phyloP scores from a whole-genome alignment of 345 rosid genomes.

The Syzygium oleosum region DNA sequence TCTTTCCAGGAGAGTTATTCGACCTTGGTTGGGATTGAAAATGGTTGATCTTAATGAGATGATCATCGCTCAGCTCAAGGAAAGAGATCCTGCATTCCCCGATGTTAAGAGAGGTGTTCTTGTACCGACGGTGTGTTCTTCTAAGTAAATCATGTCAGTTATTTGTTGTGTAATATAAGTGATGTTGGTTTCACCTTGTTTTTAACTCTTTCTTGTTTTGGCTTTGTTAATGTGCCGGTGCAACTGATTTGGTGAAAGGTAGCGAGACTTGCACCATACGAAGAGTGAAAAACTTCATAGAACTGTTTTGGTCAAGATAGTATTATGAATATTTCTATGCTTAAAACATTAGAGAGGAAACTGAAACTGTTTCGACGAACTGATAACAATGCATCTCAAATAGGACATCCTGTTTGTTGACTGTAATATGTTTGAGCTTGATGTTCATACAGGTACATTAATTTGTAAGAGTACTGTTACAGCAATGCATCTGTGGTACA shows the following conservation, averaged over 20 bases:
- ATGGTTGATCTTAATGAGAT: slow-evolving; percentile 85
- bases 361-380: background rate
- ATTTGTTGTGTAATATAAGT: background rate
- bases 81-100: slow-evolving; percentile 66
- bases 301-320: background rate
- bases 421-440: background rate
- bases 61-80: slow-evolving; percentile 77
- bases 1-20: slow-evolving; percentile 71
- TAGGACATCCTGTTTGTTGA: background rate
- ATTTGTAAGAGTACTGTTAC: no score
- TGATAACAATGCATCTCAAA: background rate
- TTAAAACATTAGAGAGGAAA: background rate
- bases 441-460: background rate
- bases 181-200: background rate
- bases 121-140: slow-evolving; percentile 52
- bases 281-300: background rate
- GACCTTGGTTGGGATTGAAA: slow-evolving; percentile 94
- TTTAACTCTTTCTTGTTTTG: background rate
- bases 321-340: background rate
- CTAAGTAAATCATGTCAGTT: background rate
- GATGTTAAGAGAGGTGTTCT: slow-evolving; percentile 61
- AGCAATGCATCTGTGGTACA: no score
- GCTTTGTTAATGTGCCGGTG: background rate
- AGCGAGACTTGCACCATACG: background rate
- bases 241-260: background rate